These are phyloP conservation scores for Flaveria linearis DNA, from an alignment of 129 eudicot genomes.

Conservation along the genomic window DNA sequence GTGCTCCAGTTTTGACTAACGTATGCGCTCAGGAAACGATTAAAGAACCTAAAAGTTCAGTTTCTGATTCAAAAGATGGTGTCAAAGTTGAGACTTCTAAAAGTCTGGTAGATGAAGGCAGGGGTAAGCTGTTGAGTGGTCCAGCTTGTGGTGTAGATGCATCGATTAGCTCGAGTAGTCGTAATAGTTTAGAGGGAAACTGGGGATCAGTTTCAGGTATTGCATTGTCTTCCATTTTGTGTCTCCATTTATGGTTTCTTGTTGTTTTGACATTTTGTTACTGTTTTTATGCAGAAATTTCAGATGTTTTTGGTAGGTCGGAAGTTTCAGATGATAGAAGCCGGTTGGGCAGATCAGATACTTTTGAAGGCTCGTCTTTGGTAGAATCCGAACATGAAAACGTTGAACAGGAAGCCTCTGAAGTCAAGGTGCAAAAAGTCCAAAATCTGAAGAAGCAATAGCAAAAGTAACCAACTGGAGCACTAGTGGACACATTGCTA, in stretches of 20 bases:
- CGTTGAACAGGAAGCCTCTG: constrained; percentile 30
- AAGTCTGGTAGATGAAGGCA: constrained; percentile 38
- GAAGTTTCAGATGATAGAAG: constrained; percentile 32
- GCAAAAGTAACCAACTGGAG: constrained; percentile 79
- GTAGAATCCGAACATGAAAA: constrained; percentile 40
- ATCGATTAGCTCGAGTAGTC: constrained; percentile 44
- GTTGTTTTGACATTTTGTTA: constrained; percentile 4
- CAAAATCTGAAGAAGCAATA: constrained; percentile 54
- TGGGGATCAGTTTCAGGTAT: constrained; percentile 70
- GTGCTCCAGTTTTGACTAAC: constrained; percentile 23
- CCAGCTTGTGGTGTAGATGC: constrained; percentile 32
- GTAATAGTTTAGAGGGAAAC: constrained; percentile 64
- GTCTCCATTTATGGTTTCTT: background rate
- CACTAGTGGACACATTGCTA: constrained; percentile 45
- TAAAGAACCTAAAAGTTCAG: constrained; percentile 15
- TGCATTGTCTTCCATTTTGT: background rate
- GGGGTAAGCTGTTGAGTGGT: constrained; percentile 35
- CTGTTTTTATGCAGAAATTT: constrained; percentile 31
- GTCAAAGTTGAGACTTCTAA: constrained; percentile 23
- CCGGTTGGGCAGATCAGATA: constrained; percentile 40
- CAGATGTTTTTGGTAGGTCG: constrained; percentile 27
- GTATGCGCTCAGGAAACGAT: no score
- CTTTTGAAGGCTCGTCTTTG: constrained; percentile 49
- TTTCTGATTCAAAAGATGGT: constrained; percentile 33
- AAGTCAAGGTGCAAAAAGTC: constrained; percentile 34